Evolutionary conservation across 164 flowering plant genomes (phyloP), one percentile per base, ranked within the genome.

Genomic region (Tetracentron sinense): DNA sequence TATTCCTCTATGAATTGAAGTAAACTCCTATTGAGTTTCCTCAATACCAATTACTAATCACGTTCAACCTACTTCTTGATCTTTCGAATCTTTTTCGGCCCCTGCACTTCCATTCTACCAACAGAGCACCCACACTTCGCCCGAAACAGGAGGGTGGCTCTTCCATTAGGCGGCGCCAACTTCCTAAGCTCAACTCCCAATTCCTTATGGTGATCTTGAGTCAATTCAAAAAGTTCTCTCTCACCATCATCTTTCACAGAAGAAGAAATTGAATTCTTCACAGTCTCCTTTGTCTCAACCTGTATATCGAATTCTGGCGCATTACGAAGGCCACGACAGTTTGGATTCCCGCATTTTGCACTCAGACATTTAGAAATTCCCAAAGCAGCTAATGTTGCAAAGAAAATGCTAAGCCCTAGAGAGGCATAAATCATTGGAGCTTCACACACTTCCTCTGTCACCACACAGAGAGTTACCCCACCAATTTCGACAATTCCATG

Each of bases 251-350:
- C 78, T 55, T 74, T 79, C 17, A 48, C 69, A 56, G n/a, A n/a
- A n/a, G n/a, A n/a, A n/a, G n/a, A n/a, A n/a, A n/a, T n/a, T n/a
- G 85, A 79, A 72, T 82, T 87, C 81, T 81, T 88, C 64, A 85
- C 72, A 51, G 77, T 75, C 33, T 90, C 96, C 74, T 88, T 93
- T 0, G 92, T 84, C 75, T 90, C 96, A 61, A 92, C 62, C 75
- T 90, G 96, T 49, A 90, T 90, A 80, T 88, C 96, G 35, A 92
- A 92, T 64, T 90, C 90, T 0, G 90, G 92, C 0, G 96, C 88
- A 68, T 84, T 80, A 10, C 78, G 74, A 1, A 92, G 88, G 31
- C 96, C 93, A 33, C 73, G 82, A 62, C 98, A 92, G 46, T 78
- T 79, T 0, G 82, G 86, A 28, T 81, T 86, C 58, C 88, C 89